Evolutionary conservation across 1,139 yeast species (phyloP), one percentile per base, ranked within the genome.

Genomic region (Hyphopichia burtonii): DNA sequence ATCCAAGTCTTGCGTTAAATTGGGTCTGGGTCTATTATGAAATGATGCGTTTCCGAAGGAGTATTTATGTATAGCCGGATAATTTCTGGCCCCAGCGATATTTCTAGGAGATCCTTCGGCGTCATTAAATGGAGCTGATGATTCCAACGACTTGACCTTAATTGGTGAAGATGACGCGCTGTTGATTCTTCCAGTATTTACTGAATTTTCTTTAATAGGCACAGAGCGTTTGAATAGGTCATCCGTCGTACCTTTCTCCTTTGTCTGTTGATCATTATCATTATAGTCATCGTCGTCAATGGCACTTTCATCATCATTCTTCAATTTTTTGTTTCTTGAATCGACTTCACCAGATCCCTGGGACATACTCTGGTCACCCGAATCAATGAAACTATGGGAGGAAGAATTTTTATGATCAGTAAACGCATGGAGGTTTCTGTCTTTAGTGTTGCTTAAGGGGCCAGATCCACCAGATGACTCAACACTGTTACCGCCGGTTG

Each of bases 1-100:
- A 47, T 71, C 75, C 38, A 66, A 53, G 44, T 70, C 76, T 31
- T 55, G 59, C 2, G 53, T 38, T 18, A 17, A 23, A 12, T 17
- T 23, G 16, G 6, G 8, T 11, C 18, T 38, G 7, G 25, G 18
- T 18, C 33, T n/a, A 25, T 25, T 31, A 12, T 33, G 36, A 31
- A 34, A 25, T 14, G 40, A 9, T 8, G 17, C 16, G 10, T 36
- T 12, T 5, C 40, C 36, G 19, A 37, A 37, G 9, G 41, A 38
- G 10, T 28, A 31, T 15, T 33, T 12, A 7, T 28, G 34, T 6
- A 11, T 23, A 17, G 18, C 17, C 7, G 37, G 23, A 22, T 38
- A 33, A 22, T 7, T 7, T 19, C 39, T 37, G 3, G 23, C 27
- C 12, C 34, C 20, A 7, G 37, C 31, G 3, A 25, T 34, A 34